These are phyloP conservation scores for Sporothrix inflata DNA, from an alignment of 2,329 filamentous ascomycete species.

Conservation along the genomic window DNA sequence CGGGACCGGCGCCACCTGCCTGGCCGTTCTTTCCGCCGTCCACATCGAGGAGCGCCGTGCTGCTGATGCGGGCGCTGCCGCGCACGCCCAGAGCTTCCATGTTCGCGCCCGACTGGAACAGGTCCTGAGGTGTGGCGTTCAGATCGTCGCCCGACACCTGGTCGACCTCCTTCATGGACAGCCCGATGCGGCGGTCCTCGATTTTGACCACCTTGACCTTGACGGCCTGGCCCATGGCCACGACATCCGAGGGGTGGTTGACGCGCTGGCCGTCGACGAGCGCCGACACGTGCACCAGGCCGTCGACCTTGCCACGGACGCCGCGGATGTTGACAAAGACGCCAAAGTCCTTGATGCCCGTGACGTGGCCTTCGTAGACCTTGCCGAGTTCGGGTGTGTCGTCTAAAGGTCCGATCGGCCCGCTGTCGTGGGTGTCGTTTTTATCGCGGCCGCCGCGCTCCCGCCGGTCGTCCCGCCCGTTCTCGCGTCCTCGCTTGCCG, in stretches of 20 bases:
- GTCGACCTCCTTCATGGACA: conserved; percentile 98
- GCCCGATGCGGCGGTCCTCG: conserved; percentile 76
- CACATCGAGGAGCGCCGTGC: conserved; percentile 15
- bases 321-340: conserved; percentile 91
- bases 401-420: conserved; percentile 75
- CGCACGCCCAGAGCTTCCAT: conserved; percentile 74
- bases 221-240: conserved; percentile 78
- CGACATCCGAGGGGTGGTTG: conserved; percentile 86
- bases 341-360: conserved; percentile 92
- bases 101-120: conserved; percentile 88
- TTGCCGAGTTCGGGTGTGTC: conserved; percentile 81
- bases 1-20: conserved; percentile 53
- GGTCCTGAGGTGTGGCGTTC: conserved; percentile 68
- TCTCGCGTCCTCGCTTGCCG: conserved; percentile 43
- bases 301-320: conserved; percentile 86
- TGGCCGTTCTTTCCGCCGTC: conserved; percentile 44
- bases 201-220: conserved; percentile 93
- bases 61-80: conserved; percentile 57
- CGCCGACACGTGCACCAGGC: conserved; percentile 89
- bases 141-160: conserved; percentile 85
- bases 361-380: conserved; percentile 86
- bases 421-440: conserved; percentile 54
- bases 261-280: conserved; percentile 84
- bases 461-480: conserved; percentile 39
- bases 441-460: conserved; percentile 45